phyloP scores from a whole-genome alignment of 2,329 filamentous ascomycete genomes.

The Dryadomyces quercus-mongolicae region DNA sequence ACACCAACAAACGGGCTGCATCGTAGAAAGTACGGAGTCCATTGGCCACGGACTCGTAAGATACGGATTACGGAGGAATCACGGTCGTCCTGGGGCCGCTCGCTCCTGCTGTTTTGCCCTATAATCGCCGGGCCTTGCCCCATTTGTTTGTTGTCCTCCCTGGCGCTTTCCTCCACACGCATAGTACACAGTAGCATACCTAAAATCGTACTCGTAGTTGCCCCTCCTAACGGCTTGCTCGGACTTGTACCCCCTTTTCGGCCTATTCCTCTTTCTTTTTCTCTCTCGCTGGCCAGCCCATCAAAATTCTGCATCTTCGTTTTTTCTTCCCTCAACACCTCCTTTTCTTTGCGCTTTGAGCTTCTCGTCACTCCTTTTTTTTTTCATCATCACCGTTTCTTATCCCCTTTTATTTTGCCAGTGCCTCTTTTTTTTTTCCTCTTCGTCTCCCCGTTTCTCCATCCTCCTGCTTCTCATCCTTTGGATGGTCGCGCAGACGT shows the following conservation, averaged over 20 bases:
- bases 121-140: not conserved
- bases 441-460: not conserved
- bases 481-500: conserved; percentile 3
- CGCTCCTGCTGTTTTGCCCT: not conserved
- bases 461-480: not conserved
- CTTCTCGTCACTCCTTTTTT: conserved; percentile 35
- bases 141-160: not conserved
- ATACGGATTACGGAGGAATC: not conserved
- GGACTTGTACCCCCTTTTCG: not conserved
- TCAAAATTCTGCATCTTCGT: not conserved
- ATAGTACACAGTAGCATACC: too few relatives aligned
- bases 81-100: not conserved
- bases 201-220: conserved; percentile 3
- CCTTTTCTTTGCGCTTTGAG: conserved; percentile 17
- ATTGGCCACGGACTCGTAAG: not conserved
- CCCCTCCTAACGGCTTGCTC: conserved; percentile 2
- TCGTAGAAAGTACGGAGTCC: not conserved
- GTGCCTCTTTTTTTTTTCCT: not conserved
- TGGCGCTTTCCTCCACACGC: not conserved
- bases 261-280: not conserved
- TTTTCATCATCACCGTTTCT: conserved; percentile 18
- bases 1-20: not conserved
- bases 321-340: conserved; percentile 9
- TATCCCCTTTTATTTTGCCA: conserved; percentile 14
- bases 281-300: too few relatives aligned